Evolutionary conservation across 1,284 basidiomycete species (phyloP).

Genomic region (Coniferiporia weirii): DNA sequence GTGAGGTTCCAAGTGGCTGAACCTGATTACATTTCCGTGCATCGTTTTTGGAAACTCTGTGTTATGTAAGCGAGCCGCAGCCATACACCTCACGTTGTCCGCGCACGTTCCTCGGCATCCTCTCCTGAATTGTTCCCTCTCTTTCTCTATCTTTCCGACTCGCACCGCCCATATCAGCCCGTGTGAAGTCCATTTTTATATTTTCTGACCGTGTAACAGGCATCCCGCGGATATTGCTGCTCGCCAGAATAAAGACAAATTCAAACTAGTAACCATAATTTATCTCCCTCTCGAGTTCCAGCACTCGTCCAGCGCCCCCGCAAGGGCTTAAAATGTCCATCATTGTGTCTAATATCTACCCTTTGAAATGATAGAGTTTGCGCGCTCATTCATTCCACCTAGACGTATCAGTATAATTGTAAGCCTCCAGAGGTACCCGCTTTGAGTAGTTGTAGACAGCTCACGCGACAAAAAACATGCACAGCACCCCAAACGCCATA

Average conservation of each 20-base stretch:
- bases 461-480: conserved; percentile 86
- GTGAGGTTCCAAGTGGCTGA: not conserved
- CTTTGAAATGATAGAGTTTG: not conserved
- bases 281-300: not conserved
- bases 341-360: too few species aligned
- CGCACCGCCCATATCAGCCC: not conserved
- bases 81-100: conserved; percentile 21
- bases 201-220: not conserved
- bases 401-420: conserved; percentile 21
- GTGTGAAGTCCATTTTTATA: not conserved
- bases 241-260: not conserved
- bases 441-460: conserved; percentile 31
- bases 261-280: not conserved
- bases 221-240: not conserved
- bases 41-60: not conserved
- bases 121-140: not conserved
- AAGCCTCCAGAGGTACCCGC: conserved; percentile 12
- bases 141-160: not conserved
- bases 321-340: conserved; percentile 1
- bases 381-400: conserved; percentile 76
- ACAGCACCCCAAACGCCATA: conserved; percentile 82
- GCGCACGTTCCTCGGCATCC: conserved; percentile 36
- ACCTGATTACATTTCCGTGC: not conserved
- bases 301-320: conserved; percentile 9
- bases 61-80: not conserved